Evolutionary conservation across 1,284 basidiomycete species (phyloP).

Genomic region (Irpex sp.): DNA sequence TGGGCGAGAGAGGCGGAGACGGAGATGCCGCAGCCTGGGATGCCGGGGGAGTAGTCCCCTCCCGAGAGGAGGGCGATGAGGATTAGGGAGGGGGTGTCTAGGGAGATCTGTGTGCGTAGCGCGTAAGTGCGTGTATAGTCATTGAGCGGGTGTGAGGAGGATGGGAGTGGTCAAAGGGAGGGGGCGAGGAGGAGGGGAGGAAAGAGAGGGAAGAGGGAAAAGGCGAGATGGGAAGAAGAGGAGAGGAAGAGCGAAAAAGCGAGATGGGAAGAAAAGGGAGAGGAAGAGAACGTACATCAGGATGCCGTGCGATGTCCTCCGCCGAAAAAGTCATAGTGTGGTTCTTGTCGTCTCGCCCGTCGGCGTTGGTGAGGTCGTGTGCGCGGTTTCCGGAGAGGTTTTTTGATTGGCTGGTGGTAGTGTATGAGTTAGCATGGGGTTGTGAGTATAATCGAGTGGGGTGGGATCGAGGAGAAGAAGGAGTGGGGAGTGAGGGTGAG

Average conservation of each 20-base stretch:
- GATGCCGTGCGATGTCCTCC: constrained; percentile 41
- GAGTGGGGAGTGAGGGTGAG: no score
- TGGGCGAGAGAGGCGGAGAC: constrained; percentile 68
- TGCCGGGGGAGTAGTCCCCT: constrained; percentile 84
- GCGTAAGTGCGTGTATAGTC: no score
- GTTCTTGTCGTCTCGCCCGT: constrained; percentile 71
- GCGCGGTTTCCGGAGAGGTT: constrained; percentile 68
- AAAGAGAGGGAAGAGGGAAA: no score
- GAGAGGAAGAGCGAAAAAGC: no score
- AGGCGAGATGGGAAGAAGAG: no score
- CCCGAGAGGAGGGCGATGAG: constrained; percentile 85
- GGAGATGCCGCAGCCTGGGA: constrained; percentile 57
- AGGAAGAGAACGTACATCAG: not conserved
- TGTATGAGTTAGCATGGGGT: not conserved
- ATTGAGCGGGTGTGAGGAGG: no score
- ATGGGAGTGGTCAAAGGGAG: no score
- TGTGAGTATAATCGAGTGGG: constrained; percentile 1
- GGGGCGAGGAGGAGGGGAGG: no score
- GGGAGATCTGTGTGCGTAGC: no score
- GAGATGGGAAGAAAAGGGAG: no score
- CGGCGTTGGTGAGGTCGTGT: constrained; percentile 56
- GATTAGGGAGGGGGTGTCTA: constrained; percentile 41
- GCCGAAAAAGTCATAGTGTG: constrained; percentile 68
- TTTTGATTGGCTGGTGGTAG: constrained; percentile 49
- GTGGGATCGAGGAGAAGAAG: not conserved